Evolutionary conservation across 352 stramenopile genomes (phyloP), one percentile per base, ranked within the genome.

Genomic region (Phytophthora agathidicida): DNA sequence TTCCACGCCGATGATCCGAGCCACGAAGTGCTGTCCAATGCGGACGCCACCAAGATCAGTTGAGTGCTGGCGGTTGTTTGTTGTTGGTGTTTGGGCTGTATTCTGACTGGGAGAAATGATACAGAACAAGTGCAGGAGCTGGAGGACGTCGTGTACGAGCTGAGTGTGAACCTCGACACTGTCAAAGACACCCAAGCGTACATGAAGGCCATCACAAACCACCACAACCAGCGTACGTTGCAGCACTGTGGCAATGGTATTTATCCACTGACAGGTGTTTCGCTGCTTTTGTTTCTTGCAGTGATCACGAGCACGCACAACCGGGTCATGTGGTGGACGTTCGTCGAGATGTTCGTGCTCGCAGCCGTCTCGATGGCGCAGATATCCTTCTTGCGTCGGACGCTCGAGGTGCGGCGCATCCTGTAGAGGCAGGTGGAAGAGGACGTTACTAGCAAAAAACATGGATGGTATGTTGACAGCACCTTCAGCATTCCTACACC

Each of bases 41-140:
- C 86, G 11, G 86, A 96, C 52, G 84, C 86, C 22, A 88, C 86
- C 57, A 93, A 91, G 60, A 96, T 96, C 80, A 89, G 86, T 95
- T 74, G 72, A 75, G 80, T 88, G n/a, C n/a, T n/a, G n/a, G n/a
- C n/a, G n/a, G n/a, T n/a, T n/a, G n/a, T n/a, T n/a, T n/a, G n/a
- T n/a, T n/a, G n/a, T n/a, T n/a, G n/a, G n/a, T n/a, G n/a, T n/a
- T n/a, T n/a, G n/a, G n/a, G n/a, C n/a, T n/a, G n/a, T n/a, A n/a
- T n/a, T n/a, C n/a, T n/a, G n/a, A n/a, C n/a, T n/a, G n/a, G n/a
- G n/a, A n/a, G n/a, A n/a, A n/a, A n/a, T n/a, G n/a, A n/a, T n/a
- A n/a, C 41, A 95, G 86, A 93, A 45, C 86, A 96, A 83, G 81
- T 91, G 32, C 86, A 93, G 51, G 85, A 93, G 26, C 67, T 96